Base-by-base conservation (phyloP, 2,329 filamentous ascomycete species). In the Aspergillus tanneri region DNA sequence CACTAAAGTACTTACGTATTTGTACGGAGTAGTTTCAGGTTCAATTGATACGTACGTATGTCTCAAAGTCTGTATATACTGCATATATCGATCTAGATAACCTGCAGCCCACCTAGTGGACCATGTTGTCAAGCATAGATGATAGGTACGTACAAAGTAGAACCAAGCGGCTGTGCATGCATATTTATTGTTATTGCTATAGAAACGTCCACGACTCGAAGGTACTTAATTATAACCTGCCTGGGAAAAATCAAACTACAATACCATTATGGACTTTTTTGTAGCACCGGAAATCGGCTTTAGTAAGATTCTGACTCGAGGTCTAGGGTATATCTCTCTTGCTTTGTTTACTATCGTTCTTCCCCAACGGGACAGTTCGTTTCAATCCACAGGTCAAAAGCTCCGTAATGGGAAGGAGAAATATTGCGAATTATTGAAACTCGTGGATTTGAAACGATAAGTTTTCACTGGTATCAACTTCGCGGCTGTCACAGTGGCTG, bases 301-400 rank as follows among this genome's bases (percentile, higher is more conserved):
- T 34, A 5, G 16, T 19, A n/a, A n/a, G n/a, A n/a, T n/a, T n/a
- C n/a, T n/a, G n/a, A n/a, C 6, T 18, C 30, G 30, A 34, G 30
- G 43, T 38, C 28, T 45, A 32, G 22, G 16, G 23, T 27, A 45
- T 45, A 18, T 35, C 44, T 22, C 16, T 18, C 38, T 25, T 21
- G 16, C n/a, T 28, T 11, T 5, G 8, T 23, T 44, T 35, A n/a
- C n/a, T 14, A 45, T 19, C 34, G 18, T 38, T 40, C 34, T 24
- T 36, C 12, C 22, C 21, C 19, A 10, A 21, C 6, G 18, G 14
- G 25, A 14, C 34, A 37, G 30, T 7, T n/a, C 32, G 23, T 21
- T 36, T 36, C 24, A 47, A 37, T 48, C 24, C 43, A 43, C 46
- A 48, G 39, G 46, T 48, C 40, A 48, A 32, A 43, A 21, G 16